These are phyloP conservation scores for Candida loeiensis DNA, from an alignment of 805 yeast species.

Conservation along the genomic window DNA sequence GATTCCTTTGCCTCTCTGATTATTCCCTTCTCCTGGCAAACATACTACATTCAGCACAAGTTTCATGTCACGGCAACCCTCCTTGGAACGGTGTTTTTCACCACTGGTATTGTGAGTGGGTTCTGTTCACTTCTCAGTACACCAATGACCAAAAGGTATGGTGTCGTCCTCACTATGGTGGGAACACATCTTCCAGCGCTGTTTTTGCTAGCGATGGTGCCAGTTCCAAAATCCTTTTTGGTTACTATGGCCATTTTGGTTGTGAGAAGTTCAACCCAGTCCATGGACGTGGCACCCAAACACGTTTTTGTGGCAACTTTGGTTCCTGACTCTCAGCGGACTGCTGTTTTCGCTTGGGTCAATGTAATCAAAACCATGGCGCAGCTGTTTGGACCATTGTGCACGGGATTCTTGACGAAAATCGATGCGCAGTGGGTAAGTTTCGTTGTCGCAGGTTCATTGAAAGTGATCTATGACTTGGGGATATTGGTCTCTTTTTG, in stretches of 20 bases:
- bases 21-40: constrained; percentile 45
- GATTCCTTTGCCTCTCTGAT: constrained; percentile 45
- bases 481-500: constrained; percentile 33
- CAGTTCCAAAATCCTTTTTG: constrained; percentile 33
- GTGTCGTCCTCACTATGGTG: constrained; percentile 45
- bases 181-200: constrained; percentile 44
- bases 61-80: constrained; percentile 32
- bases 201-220: constrained; percentile 34
- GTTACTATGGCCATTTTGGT: constrained; percentile 30
- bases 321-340: constrained; percentile 37
- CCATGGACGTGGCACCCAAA: constrained; percentile 49
- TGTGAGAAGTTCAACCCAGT: constrained; percentile 37
- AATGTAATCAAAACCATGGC: constrained; percentile 43
- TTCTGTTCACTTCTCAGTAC: constrained; percentile 42
- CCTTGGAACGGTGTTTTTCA: constrained; percentile 40
- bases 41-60: constrained; percentile 38
- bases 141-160: constrained; percentile 39
- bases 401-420: constrained; percentile 39
- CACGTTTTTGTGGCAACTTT: constrained; percentile 44
- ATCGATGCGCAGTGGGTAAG: constrained; percentile 38
- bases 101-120: constrained; percentile 37
- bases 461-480: constrained; percentile 39
- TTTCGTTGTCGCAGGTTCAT: constrained; percentile 38
- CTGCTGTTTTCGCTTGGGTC: constrained; percentile 43
- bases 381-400: constrained; percentile 40